These are phyloP conservation scores for Malus hybrid DNA, from an alignment of 331 rosid species.

Conservation along the genomic window DNA sequence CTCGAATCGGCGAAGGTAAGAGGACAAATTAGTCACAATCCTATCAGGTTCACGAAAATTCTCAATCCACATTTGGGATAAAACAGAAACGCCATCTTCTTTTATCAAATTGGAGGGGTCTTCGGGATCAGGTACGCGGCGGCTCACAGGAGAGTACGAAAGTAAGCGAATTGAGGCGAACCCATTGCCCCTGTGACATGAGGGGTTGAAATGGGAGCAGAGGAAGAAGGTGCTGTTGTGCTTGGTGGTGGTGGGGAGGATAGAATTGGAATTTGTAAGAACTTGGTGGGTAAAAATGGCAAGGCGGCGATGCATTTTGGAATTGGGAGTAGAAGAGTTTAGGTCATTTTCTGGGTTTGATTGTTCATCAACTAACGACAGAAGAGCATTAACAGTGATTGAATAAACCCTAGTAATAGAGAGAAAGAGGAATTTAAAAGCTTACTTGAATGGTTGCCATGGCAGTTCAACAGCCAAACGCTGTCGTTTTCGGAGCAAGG, in stretches of 20 bases:
- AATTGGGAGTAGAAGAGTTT: constrained; percentile 6
- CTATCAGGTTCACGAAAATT: constrained; percentile 65
- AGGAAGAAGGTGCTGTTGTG: neutral
- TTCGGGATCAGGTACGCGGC: constrained; percentile 46
- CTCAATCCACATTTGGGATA: constrained; percentile 76
- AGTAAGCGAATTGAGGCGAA: constrained; percentile 8
- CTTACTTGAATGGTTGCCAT: neutral
- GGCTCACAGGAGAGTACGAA: constrained; percentile 35
- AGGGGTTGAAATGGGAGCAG: constrained; percentile 13
- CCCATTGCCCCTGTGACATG: constrained; percentile 14
- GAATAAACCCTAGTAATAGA: neutral
- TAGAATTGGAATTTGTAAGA: constrained; percentile 16
- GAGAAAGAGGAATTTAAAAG: neutral
- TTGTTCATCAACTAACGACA: neutral
- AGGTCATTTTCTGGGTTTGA: constrained; percentile 25
- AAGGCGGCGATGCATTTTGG: constrained; percentile 56
- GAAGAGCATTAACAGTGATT: neutral
- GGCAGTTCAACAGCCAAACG: neutral
- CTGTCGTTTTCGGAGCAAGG: neutral
- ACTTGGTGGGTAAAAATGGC: constrained; percentile 34
- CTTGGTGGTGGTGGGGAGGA: constrained; percentile 1
- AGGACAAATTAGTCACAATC: constrained; percentile 45
- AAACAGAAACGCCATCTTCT: constrained; percentile 68
- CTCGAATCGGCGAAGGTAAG: constrained; percentile 67
- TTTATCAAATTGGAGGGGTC: constrained; percentile 57